These are phyloP conservation scores for Arthromyces matolae DNA, from an alignment of 768 basidiomycete genomes.

Conservation along the genomic window DNA sequence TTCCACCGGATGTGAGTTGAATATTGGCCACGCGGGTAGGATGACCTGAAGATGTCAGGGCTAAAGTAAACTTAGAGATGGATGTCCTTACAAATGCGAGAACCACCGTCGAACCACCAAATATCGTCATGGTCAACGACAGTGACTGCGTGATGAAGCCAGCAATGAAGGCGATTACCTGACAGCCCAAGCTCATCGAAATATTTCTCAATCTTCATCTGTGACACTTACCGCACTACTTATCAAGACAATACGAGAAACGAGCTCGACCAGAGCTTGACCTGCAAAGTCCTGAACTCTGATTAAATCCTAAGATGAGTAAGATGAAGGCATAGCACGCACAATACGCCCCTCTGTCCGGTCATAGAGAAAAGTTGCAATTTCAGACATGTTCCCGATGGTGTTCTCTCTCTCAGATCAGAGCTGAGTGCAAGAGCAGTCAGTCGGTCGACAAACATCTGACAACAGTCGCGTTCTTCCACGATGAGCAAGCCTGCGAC, in stretches of 20 bases:
- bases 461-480: slow-evolving; percentile 2
- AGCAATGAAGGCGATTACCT: slow-evolving; percentile 54
- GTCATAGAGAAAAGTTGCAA: slow-evolving; percentile 23
- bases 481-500: slow-evolving; percentile 45
- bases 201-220: not conserved
- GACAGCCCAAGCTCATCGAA: not conserved
- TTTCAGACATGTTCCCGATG: not conserved
- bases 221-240: slow-evolving; percentile 40
- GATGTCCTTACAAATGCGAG: slow-evolving; percentile 40
- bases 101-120: slow-evolving; percentile 36
- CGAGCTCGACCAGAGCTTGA: slow-evolving; percentile 49
- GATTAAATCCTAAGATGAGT: not conserved
- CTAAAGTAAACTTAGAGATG: not conserved
- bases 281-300: slow-evolving; percentile 57
- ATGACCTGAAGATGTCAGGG: slow-evolving; percentile 38
- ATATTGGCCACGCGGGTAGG: slow-evolving; percentile 70
- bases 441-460: slow-evolving; percentile 1
- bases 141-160: slow-evolving; percentile 59
- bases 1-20: slow-evolving; percentile 56
- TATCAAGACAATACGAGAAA: slow-evolving; percentile 41
- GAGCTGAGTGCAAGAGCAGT: not conserved
- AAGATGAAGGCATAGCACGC: slow-evolving; percentile 11
- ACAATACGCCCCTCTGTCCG: slow-evolving; percentile 42
- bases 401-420: too few species aligned
- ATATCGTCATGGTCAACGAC: slow-evolving; percentile 46